These are phyloP conservation scores for Neckera pumila DNA, from an alignment of 225 moss, liverwort and hornwort species.

Conservation along the genomic window DNA sequence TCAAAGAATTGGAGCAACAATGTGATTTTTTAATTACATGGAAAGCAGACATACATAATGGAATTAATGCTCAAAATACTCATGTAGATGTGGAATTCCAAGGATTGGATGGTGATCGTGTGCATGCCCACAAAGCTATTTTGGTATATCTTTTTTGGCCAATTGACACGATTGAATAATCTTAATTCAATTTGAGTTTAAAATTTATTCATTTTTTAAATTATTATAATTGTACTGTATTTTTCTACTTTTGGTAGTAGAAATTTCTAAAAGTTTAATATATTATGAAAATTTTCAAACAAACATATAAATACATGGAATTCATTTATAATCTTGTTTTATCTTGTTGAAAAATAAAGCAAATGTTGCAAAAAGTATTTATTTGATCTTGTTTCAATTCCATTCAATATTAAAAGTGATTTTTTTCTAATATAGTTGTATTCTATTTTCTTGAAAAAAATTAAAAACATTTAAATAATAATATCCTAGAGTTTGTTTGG, in stretches of 20 bases:
- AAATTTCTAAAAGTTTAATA: neutral
- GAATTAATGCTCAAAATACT: slow-evolving; percentile 5
- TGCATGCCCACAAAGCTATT: slow-evolving; percentile 39
- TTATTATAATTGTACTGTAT: neutral
- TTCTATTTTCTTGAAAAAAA: neutral
- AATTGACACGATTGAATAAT: neutral
- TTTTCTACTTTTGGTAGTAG: neutral
- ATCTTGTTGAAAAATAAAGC: no score
- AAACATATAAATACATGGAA: rapidly evolving
- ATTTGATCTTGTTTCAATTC: neutral
- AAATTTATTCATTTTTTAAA: neutral
- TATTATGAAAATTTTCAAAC: no score
- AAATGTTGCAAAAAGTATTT: neutral
- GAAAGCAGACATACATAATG: neutral
- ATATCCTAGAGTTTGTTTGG: rapidly evolving
- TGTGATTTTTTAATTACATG: slow-evolving; percentile 31
- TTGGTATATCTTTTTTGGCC: slow-evolving; percentile 9
- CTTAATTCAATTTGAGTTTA: neutral
- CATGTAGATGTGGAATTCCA: slow-evolving; percentile 32
- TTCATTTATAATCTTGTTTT: neutral
- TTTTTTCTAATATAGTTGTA: neutral
- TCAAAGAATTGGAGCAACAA: slow-evolving; percentile 32
- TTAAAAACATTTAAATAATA: neutral
- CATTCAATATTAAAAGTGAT: no score
- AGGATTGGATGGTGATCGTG: slow-evolving; percentile 21